Base-by-base conservation (phyloP, 495 filamentous ascomycete genomes). In the Penicillium steckii region DNA sequence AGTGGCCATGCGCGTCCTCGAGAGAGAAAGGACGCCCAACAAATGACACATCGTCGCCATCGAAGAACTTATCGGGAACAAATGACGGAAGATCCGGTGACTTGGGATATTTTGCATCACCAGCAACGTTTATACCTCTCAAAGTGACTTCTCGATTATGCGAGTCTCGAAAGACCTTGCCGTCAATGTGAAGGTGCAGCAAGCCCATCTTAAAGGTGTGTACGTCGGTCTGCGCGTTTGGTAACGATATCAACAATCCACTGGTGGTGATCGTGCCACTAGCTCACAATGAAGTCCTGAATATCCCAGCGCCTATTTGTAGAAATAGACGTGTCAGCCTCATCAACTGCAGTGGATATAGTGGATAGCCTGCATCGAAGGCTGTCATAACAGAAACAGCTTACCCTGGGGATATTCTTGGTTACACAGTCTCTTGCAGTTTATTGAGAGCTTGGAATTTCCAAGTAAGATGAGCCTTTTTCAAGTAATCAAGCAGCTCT, bases 11-110 rank as follows among this genome's bases (percentile, higher is more conserved):
- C 1, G 94, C 90, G 29, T 96, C 91, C 45, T 89, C 83, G 35
- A 87, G 75, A 3, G 84, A 70, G 65, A 98, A 98, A 0, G 94
- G 94, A 15, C 90, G 82, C 26, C 81, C 85, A 50, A 92, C 84
- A 62, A 97, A 98, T 25, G 89, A 96, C 46, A 97, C 87, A 62
- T 84, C 81, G 68, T 98, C 95, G 50, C 85, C 94, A 32, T 97
- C 89, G 62, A 93, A 97, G 77, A 98, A 98, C 50, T 85, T 72
- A 18, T 92, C 82, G 12, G 77, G 56, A 18, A 88, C 72, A 66
- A 94, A 87, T 5, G 94, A 95, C 1, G 92, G 91, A 21, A 88
- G 74, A 54, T 95, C 77, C 13, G 93, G 93, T 12, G 73, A 71
- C 56, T 81, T 88, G 13, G 93, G 93, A 41, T 81, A 81, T 58